These are phyloP conservation scores for Lentinula sp. DNA, from an alignment of 768 basidiomycete genomes.

Conservation along the genomic window DNA sequence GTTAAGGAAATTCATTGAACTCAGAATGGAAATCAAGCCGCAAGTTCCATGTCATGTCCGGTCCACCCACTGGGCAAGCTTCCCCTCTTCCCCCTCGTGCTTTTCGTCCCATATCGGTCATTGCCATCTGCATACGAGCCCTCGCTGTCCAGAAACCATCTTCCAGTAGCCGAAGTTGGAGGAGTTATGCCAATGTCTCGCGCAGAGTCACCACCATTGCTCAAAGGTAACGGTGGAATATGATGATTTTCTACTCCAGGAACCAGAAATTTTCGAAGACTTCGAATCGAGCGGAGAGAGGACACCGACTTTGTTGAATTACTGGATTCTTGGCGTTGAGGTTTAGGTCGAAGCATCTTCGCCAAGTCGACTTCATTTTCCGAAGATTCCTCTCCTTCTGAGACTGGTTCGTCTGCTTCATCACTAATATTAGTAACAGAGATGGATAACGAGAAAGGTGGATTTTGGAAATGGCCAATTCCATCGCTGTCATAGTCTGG, in stretches of 20 bases:
- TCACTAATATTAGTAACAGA: neutral
- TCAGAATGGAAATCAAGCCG: neutral
- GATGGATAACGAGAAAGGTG: neutral
- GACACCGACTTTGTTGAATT: neutral
- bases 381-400: neutral
- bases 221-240: neutral
- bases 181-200: neutral
- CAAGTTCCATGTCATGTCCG: neutral
- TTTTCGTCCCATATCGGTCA: neutral
- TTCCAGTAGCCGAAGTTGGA: neutral
- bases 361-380: constrained; percentile 1
- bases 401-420: neutral
- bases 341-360: constrained; percentile 1
- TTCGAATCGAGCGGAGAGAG: neutral
- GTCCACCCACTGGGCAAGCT: neutral
- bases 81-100: neutral
- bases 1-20: too few species aligned
- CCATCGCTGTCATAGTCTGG: neutral
- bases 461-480: neutral
- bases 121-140: neutral
- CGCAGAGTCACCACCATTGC: neutral
- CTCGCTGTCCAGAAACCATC: constrained; percentile 17
- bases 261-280: neutral
- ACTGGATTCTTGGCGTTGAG: constrained; percentile 1
- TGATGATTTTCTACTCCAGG: neutral